Conservation (phyloP, 345 rosid species). For the Camelina neglecta region DNA sequence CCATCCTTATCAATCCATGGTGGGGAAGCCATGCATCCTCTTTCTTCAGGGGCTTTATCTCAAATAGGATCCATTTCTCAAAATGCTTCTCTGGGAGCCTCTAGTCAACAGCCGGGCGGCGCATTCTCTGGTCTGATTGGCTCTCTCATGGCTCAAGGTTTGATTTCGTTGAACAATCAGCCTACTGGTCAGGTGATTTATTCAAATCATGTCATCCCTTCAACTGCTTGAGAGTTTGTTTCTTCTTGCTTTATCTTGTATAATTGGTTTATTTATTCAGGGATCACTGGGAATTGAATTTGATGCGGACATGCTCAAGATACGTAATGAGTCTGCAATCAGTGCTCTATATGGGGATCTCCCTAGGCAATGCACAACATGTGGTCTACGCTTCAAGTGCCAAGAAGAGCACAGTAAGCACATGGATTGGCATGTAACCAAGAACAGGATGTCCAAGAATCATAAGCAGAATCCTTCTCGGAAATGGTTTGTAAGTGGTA, state of each 20-base stretch:
- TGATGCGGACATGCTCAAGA: conserved; percentile 76
- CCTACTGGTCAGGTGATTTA: conserved; percentile 71
- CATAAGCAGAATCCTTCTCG: conserved; percentile 96
- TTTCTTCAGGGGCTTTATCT: conserved; percentile 62
- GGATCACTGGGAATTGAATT: conserved; percentile 79
- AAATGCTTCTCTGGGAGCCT: conserved; percentile 48
- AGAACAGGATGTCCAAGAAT: conserved; percentile 90
- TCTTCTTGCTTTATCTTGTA: conserved; percentile 40
- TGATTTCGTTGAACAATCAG: conserved; percentile 74
- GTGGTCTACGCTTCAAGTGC: conserved; percentile 90
- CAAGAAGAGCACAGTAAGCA: conserved; percentile 98
- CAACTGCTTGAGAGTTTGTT: conserved; percentile 6
- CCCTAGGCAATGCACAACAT: conserved; percentile 96
- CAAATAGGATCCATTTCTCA: conserved; percentile 55
- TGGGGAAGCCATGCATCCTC: conserved; percentile 63
- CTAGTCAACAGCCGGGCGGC: conserved; percentile 60
- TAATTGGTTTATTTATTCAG: conserved; percentile 51
- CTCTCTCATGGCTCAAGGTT: conserved; percentile 91
- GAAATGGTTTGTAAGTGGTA: conserved; percentile 95
- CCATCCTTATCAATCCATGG: conserved; percentile 54
- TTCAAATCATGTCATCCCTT: conserved; percentile 32
- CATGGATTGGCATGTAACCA: conserved; percentile 99
- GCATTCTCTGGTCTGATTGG: conserved; percentile 81
- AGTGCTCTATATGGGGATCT: conserved; percentile 80
- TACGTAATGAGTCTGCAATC: conserved; percentile 84